Conservation (phyloP, 257 asterid species). For the Nicotiana knightiana region DNA sequence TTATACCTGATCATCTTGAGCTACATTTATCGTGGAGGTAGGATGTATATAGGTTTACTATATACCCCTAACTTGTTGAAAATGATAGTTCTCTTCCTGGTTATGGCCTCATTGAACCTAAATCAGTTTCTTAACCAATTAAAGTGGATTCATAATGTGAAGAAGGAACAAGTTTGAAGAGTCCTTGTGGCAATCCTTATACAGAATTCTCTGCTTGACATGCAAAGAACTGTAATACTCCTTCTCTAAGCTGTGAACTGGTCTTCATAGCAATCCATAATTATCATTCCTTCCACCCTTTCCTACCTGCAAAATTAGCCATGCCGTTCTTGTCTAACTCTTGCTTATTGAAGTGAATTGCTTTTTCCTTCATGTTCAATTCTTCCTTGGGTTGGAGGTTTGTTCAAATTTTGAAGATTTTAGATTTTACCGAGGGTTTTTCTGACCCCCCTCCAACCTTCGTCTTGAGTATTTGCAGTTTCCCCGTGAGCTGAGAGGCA, state of each 20-base stretch:
- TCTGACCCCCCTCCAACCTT: background rate
- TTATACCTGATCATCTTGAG: background rate
- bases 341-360: background rate
- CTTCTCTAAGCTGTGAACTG: background rate
- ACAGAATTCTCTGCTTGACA: background rate
- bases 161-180: background rate
- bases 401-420: background rate
- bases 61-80: background rate
- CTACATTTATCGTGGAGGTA: background rate
- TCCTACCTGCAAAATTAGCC: background rate
- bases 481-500: background rate
- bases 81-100: background rate
- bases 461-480: background rate
- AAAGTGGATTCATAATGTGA: background rate
- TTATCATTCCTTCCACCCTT: background rate
- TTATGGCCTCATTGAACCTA: background rate
- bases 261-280: background rate
- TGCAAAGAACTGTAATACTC: background rate
- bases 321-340: background rate
- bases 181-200: background rate
- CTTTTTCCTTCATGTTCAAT: background rate
- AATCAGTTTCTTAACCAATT: background rate
- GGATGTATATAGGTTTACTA: background rate
- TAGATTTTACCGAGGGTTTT: background rate
- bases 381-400: background rate